Base-by-base conservation (phyloP, 176 grass and related monocot species). In the Neostapfia colusana region DNA sequence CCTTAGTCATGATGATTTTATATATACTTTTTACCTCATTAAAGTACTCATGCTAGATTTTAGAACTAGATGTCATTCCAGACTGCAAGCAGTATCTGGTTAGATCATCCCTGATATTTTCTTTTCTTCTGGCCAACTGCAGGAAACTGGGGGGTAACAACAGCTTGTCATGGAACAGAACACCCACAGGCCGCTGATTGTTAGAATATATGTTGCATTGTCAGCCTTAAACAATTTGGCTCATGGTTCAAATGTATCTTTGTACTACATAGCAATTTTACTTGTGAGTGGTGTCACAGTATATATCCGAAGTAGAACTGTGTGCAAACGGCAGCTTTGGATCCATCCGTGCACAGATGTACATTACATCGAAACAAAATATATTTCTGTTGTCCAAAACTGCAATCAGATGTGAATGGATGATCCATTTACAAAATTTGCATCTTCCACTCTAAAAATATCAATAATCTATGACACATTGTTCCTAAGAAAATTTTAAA, bases 81-180 rank as follows among this genome's bases (percentile, higher is more conserved):
- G 16, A 57, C 21, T 24, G 12, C 54, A 57, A 55, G 8, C n/a
- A 6, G 0, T 25, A 39, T 41, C 11, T 67, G 34, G 11, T 74
- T 35, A 69, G 23, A 60, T 54, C 78, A 79, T 25, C 39, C 43
- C n/a, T 88, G 45, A 84, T 86, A 20, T 55, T 49, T 53, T 26
- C 0, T 7, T 66, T n/a, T 65, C 56, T 27, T 63, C 35, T 81
- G 61, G 15, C 17, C 6, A 21, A 11, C 34, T 88, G 35, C 85
- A 97, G 93, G 83, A 93, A 97, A 83, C 64, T 88, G 59, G 93
- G 93, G 81, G 87, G 90, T 72, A 91, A 72, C 36, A 83, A 83
- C 27, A 86, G 92, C 66, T 85, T 97, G 55, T 97, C 93, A 64
- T 97, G 93, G 93, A 97, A 97, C 78, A 90, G 85, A 78, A 49